These are phyloP conservation scores for Sarocladiaceae sp. DNA, from an alignment of 2,329 filamentous ascomycete species.

Conservation along the genomic window DNA sequence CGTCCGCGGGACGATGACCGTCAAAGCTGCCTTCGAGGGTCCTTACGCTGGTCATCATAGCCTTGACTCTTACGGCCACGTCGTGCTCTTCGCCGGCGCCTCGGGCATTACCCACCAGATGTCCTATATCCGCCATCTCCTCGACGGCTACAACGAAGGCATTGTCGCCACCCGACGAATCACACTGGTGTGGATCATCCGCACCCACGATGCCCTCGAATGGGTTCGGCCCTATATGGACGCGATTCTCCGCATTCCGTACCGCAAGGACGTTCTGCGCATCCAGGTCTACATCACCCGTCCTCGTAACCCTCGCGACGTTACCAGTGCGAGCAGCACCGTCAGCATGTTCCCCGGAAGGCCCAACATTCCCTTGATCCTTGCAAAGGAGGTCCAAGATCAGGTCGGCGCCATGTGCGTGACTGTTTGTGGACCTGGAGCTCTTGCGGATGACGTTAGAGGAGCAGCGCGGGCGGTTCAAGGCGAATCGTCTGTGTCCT, in stretches of 20 bases:
- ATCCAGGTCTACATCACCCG: conserved; percentile 88
- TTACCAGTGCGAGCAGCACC: conserved; percentile 66
- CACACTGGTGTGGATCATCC: conserved; percentile 87
- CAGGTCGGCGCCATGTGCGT: conserved; percentile 87
- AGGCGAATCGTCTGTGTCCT: conserved; percentile 61
- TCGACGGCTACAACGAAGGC: conserved; percentile 60
- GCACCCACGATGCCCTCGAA: conserved; percentile 80
- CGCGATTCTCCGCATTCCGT: conserved; percentile 67
- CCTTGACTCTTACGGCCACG: conserved; percentile 87
- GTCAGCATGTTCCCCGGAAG: conserved; percentile 91
- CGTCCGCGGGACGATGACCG: conserved; percentile 41
- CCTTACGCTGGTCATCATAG: conserved; percentile 81
- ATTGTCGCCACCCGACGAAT: conserved; percentile 76
- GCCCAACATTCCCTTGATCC: conserved; percentile 72
- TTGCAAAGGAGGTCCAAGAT: conserved; percentile 73
- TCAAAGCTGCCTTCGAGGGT: conserved; percentile 77
- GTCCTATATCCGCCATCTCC: conserved; percentile 73
- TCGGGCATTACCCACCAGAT: conserved; percentile 95
- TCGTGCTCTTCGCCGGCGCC: conserved; percentile 83
- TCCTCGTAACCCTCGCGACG: conserved; percentile 76
- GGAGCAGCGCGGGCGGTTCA: conserved; percentile 59
- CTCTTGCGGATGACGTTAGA: conserved; percentile 69
- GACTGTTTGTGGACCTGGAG: conserved; percentile 70
- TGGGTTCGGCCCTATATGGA: conserved; percentile 89
- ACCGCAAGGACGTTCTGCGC: conserved; percentile 73